Evolutionary conservation across 1,139 yeast genomes (phyloP), one percentile per base, ranked within the genome.

Genomic region (Groenewaldozyma auringiensis): DNA sequence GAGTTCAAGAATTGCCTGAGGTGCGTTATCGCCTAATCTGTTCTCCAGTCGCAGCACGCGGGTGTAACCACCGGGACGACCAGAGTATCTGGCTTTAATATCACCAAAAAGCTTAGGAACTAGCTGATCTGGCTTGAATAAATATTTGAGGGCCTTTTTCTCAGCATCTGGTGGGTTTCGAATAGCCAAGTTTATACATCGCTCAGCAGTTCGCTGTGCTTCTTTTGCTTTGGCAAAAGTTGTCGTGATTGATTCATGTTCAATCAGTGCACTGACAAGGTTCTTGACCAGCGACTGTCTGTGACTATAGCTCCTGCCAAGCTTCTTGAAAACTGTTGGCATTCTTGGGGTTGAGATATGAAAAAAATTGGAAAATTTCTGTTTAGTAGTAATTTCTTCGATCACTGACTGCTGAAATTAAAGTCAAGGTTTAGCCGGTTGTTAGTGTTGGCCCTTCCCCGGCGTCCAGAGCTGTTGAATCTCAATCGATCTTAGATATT

Each of bases 11-110:
- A 92, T 81, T 1, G 94, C 81, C 74, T 85, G 92, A 20, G 94
- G 92, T 0, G 97, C 96, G 53, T 82, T 83, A 63, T 94, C 98
- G 54, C 92, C 94, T 45, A 83, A 66, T 56, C 98, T 74, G 29
- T 94, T 88, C 64, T 92, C 97, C 52, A 94, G 70, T 57, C 78
- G 81, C 54, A 89, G 69, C 49, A 89, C 78, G 53, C 98, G 76
- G 13, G 97, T 88, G 68, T 82, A 92, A 1, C 97, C 97, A 51
- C 87, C 85, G 1, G 67, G 62, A 64, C 96, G 75, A 29, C 67
- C 60, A 6, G 70, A 63, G 61, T 84, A 89, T 54, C 95, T 72
- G 36, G 74, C 68, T 2, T 78, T 76, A 40, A 88, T 69, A 42
- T 79, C 88, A 14, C 71, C 74, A 49, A 84, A 71, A 40, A 92